phyloP scores from a whole-genome alignment of 129 eudicot genomes.

The Flaveria linearis region DNA sequence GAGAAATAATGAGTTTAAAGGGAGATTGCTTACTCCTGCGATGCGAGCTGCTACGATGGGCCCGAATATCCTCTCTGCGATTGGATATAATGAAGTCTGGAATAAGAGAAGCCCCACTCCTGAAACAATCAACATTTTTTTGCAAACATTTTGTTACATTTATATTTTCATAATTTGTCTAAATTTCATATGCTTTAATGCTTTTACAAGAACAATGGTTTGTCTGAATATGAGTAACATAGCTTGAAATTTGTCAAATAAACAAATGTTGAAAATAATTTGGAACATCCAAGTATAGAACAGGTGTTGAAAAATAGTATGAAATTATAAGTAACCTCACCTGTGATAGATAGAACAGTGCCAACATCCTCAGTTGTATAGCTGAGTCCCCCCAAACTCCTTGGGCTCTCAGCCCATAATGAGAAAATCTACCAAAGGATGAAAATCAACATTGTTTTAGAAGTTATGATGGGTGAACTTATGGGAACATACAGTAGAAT shows the following conservation, averaged over 20 bases:
- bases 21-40: constrained; percentile 53
- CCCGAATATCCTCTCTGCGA: constrained; percentile 54
- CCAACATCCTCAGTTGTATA: constrained; percentile 77
- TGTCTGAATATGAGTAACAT: not conserved
- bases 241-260: too few species aligned
- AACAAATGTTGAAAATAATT: too few species aligned
- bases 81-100: constrained; percentile 66
- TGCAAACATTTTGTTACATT: not conserved
- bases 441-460: not conserved
- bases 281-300: too few species aligned
- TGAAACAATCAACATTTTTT: constrained; percentile 28
- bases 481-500: not conserved
- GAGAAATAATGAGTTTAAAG: not conserved
- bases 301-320: too few species aligned
- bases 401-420: constrained; percentile 93
- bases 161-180: too few species aligned
- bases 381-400: constrained; percentile 67
- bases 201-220: not conserved
- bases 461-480: constrained; percentile 1
- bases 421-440: constrained; percentile 67
- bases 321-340: constrained; percentile 29
- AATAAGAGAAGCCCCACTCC: constrained; percentile 74
- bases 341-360: constrained; percentile 62
- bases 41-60: constrained; percentile 58
- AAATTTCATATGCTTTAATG: too few species aligned